These are phyloP conservation scores for Fusarium decemcellulare DNA, from an alignment of 2,329 filamentous ascomycete species.

Conservation along the genomic window DNA sequence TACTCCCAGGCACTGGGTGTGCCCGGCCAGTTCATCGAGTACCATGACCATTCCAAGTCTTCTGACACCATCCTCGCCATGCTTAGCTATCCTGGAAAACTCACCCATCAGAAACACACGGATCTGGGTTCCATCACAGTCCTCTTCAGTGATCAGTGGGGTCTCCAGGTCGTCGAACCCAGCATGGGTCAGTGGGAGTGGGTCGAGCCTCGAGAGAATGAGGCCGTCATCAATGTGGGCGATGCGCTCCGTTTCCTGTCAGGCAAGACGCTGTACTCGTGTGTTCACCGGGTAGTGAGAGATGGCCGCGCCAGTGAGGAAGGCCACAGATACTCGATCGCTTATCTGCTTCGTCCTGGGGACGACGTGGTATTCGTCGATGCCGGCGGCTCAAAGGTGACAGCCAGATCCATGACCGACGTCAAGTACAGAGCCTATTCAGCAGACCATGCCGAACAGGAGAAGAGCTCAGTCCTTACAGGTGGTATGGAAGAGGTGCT, in stretches of 20 bases:
- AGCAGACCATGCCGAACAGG: slow-evolving; percentile 6
- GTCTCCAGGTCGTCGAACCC: slow-evolving; percentile 10
- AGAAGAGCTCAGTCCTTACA: slow-evolving; percentile 11
- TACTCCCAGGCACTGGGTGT: no score
- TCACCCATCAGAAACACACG: slow-evolving; percentile 13
- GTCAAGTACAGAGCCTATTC: slow-evolving; percentile 8
- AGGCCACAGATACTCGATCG: slow-evolving; percentile 4
- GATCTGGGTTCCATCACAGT: slow-evolving; percentile 12
- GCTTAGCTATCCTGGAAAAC: no score
- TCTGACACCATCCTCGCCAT: no score
- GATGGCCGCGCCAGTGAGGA: slow-evolving; percentile 1
- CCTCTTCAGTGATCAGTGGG: slow-evolving; percentile 12
- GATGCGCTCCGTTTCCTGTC: slow-evolving; percentile 17
- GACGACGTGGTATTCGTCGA: slow-evolving; percentile 11
- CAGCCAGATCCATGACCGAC: slow-evolving; percentile 3
- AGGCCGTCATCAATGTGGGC: slow-evolving; percentile 14
- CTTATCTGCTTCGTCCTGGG: slow-evolving; percentile 12
- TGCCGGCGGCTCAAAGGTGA: slow-evolving; percentile 8
- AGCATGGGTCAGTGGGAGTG: slow-evolving; percentile 7
- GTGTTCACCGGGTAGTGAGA: slow-evolving; percentile 14
- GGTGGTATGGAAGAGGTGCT: slow-evolving; percentile 8
- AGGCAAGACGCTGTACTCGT: slow-evolving; percentile 4
- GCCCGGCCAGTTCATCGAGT: no score
- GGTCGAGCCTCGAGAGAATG: slow-evolving; percentile 7
- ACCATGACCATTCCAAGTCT: no score